Evolutionary conservation across 1,284 basidiomycete species (phyloP), one percentile per base, ranked within the genome.

Genomic region (Melanopsichium pennsylvanicum): DNA sequence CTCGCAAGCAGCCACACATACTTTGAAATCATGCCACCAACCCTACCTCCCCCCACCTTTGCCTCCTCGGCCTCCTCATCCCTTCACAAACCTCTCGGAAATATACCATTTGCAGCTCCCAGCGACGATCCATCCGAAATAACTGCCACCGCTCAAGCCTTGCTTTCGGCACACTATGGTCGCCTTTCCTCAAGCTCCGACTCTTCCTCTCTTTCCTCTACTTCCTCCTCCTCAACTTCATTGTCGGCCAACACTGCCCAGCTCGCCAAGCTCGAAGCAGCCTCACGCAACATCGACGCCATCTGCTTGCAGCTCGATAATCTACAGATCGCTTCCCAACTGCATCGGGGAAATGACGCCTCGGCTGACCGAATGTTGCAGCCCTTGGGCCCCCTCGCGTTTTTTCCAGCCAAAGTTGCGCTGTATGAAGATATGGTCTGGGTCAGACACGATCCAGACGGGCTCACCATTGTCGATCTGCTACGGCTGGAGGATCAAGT

Each of bases 291-390:
- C 32, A 40, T 59, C 31, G 64, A 62, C 18, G 36, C 55, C 6
- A 38, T 62, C 26, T 62, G 55, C 33, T 38, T 69, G 9, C 64
- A 69, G 32, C 46, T 69, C 15, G 64, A 69, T 27, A 69, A 69
- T 16, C 23, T 69, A 4, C 40, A n/a, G n/a, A n/a, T 40, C 12
- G 58, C 57, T 9, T 32, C 54, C 12, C 48, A 47, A 11, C 49
- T 61, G 39, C 33, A 57, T 11, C 6, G 4, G 42, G 31, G 13
- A 19, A 26, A 22, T 5, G 39, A 21, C 25, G 35, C 22, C 6
- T 19, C 32, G 25, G 61, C 55, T 9, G 11, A 37, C 5, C 45
- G 44, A 9, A 47, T 36, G 2, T 12, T 69, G 32, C 66, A 69
- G 34, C 60, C 66, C 4, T 36, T 63, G 2, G 66, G 66, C 2